These are phyloP conservation scores for Coccomyxa subellipsoidea DNA, from an alignment of 163 green algal species.

Conservation along the genomic window DNA sequence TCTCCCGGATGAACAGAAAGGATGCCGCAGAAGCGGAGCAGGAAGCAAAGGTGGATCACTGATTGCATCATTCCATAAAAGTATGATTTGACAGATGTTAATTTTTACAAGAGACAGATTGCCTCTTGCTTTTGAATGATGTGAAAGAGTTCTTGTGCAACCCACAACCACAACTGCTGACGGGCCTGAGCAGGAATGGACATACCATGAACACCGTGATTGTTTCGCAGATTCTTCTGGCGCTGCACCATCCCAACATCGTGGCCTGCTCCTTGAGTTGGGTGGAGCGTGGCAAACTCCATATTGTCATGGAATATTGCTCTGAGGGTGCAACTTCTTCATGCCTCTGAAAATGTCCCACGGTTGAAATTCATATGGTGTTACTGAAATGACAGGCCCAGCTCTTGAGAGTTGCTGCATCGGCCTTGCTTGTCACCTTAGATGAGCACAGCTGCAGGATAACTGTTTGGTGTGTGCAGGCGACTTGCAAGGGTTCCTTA, in stretches of 20 bases:
- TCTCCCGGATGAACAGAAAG: background rate
- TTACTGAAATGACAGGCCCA: no score
- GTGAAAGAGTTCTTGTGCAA: no score
- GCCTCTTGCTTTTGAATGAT: no score
- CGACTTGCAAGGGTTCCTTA: slow-evolving; percentile 62
- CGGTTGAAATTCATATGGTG: no score
- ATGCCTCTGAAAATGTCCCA: no score
- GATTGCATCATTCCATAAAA: no score
- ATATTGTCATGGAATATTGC: slow-evolving; percentile 82
- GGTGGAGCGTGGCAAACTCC: slow-evolving; percentile 56
- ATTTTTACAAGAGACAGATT: no score
- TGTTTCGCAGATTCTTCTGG: slow-evolving; percentile 58
- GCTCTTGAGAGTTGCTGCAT: no score
- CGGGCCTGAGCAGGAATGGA: background rate
- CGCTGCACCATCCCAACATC: slow-evolving; percentile 76
- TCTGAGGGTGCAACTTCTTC: slow-evolving; percentile 42
- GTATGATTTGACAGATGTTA: no score
- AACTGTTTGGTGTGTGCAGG: slow-evolving; percentile 36
- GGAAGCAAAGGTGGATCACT: background rate
- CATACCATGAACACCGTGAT: background rate
- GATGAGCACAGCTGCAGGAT: no score
- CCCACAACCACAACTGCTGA: background rate
- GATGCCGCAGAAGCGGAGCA: background rate
- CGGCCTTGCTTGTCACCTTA: no score
- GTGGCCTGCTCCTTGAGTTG: slow-evolving; percentile 72